Conservation (phyloP, 805 yeast genomes). For the Starmerella geochares region DNA sequence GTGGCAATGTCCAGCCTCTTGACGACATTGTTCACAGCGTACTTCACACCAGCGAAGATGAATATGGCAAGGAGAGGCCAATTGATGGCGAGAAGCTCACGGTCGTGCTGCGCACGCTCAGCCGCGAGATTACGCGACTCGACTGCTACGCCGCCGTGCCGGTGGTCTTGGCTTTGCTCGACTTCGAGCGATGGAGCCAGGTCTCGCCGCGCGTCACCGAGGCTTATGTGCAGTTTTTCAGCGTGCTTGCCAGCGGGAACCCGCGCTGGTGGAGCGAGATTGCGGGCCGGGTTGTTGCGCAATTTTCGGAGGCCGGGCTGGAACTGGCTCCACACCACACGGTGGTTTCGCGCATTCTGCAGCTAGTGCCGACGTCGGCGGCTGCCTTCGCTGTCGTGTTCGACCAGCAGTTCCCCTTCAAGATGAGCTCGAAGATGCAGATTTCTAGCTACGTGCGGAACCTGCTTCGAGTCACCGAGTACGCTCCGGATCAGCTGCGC, state of each 20-base stretch:
- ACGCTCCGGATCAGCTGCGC: slow-evolving; percentile 66
- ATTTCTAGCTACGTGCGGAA: slow-evolving; percentile 53
- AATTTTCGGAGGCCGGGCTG: slow-evolving; percentile 37
- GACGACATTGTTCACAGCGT: not conserved
- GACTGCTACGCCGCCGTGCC: slow-evolving; percentile 41
- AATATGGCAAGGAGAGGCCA: not conserved
- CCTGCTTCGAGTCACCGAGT: slow-evolving; percentile 47
- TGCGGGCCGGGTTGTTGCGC: slow-evolving; percentile 54
- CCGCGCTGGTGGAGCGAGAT: slow-evolving; percentile 89
- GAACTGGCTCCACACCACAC: slow-evolving; percentile 46
- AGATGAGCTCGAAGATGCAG: slow-evolving; percentile 40
- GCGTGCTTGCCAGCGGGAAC: slow-evolving; percentile 68
- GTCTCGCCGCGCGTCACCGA: slow-evolving; percentile 38
- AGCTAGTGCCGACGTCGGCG: slow-evolving; percentile 72
- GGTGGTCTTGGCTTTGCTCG: slow-evolving; percentile 53
- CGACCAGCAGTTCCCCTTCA: slow-evolving; percentile 65
- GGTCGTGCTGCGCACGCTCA: slow-evolving; percentile 47
- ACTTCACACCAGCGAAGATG: slow-evolving; percentile 1
- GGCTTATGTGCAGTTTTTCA: slow-evolving; percentile 59
- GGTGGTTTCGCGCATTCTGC: slow-evolving; percentile 52
- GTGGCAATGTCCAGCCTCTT: slow-evolving; percentile 1
- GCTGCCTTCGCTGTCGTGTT: slow-evolving; percentile 51
- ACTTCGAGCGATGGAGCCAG: slow-evolving; percentile 48
- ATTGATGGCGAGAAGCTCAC: slow-evolving; percentile 37
- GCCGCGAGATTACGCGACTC: slow-evolving; percentile 56